Conservation (phyloP, 2,329 filamentous ascomycete species). For the Purpureocillium takamizusanense region DNA sequence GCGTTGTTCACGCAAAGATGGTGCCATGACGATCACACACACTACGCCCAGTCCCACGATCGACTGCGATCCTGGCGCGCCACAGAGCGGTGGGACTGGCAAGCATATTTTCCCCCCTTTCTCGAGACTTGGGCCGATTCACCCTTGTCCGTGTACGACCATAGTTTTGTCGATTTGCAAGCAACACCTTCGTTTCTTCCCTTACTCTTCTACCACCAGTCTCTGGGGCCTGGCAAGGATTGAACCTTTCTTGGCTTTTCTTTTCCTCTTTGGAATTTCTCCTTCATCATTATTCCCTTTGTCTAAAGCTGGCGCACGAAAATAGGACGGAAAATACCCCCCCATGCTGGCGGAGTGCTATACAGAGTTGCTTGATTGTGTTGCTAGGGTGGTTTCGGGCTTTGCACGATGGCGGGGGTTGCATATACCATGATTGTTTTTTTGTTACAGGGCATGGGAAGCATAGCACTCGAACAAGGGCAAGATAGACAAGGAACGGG, state of each 20-base stretch:
- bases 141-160: background rate
- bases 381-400: no score
- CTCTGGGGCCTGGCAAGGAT: background rate
- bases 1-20: no score
- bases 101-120: background rate
- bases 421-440: constrained; percentile 1
- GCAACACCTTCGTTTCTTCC: constrained; percentile 4
- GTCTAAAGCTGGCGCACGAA: constrained; percentile 4
- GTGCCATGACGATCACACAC: no score
- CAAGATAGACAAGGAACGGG: constrained; percentile 1
- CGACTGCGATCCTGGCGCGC: background rate
- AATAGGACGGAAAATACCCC: constrained; percentile 5
- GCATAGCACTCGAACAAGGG: constrained; percentile 1
- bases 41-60: constrained; percentile 2
- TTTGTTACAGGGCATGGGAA: background rate
- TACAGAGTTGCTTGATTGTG: background rate
- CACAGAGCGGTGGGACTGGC: background rate
- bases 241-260: no score
- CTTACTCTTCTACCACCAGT: constrained; percentile 3
- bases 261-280: no score
- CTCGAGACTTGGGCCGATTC: background rate
- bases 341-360: background rate
- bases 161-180: background rate
- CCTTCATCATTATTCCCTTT: background rate
- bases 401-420: no score